These are phyloP conservation scores for Aphanocladium album DNA, from an alignment of 2,329 filamentous ascomycete species.

Conservation along the genomic window DNA sequence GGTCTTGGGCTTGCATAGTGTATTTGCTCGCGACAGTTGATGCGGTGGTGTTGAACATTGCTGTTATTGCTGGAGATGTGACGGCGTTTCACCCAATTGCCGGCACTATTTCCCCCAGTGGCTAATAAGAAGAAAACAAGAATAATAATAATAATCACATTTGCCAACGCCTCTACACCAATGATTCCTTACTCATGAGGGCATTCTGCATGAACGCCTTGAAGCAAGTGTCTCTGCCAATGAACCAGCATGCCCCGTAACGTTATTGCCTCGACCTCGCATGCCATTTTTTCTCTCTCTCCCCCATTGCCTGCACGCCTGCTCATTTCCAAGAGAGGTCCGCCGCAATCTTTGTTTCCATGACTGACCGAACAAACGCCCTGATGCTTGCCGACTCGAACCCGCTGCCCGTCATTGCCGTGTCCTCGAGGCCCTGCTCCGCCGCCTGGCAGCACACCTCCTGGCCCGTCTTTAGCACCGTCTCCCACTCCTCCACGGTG, in stretches of 20 bases:
- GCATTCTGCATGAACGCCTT: neutral
- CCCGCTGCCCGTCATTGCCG: slow-evolving; percentile 38
- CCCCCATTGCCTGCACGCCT: neutral
- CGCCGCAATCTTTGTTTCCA: slow-evolving; percentile 49
- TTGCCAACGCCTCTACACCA: slow-evolving; percentile 8
- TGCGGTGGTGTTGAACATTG: neutral
- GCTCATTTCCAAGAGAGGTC: slow-evolving; percentile 54
- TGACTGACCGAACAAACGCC: slow-evolving; percentile 56
- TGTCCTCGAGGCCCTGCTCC: slow-evolving; percentile 32
- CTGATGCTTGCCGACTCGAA: slow-evolving; percentile 45
- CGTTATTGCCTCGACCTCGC: neutral
- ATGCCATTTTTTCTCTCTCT: neutral
- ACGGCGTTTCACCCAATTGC: slow-evolving; percentile 3
- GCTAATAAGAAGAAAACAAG: neutral
- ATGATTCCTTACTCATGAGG: neutral
- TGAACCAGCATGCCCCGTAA: neutral
- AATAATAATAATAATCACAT: neutral
- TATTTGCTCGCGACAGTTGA: neutral
- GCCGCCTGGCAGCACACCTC: slow-evolving; percentile 54
- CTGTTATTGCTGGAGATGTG: slow-evolving; percentile 2
- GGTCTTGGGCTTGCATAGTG: neutral
- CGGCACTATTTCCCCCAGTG: neutral
- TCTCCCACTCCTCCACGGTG: slow-evolving; percentile 68
- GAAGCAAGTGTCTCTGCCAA: neutral
- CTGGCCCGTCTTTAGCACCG: slow-evolving; percentile 60